Conservation (phyloP, 1,284 basidiomycete species). For the Phellopilus nigrolimitatus region DNA sequence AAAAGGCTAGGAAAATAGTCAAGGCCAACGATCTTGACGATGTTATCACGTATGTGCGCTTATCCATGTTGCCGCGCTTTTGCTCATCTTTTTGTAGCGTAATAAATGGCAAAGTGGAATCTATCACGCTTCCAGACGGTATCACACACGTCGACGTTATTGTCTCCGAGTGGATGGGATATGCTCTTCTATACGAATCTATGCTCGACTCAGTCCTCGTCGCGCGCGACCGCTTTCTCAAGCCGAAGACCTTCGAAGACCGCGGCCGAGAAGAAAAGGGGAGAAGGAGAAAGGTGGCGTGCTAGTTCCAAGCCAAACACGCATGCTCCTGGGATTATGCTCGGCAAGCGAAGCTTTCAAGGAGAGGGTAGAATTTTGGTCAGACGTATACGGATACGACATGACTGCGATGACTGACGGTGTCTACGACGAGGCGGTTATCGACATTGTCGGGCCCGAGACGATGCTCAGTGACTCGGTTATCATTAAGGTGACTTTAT, state of each 20-base stretch:
- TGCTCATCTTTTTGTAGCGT: conserved; percentile 44
- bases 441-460: conserved; percentile 73
- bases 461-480: conserved; percentile 67
- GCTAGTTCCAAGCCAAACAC: conserved; percentile 90
- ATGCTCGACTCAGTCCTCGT: conserved; percentile 94
- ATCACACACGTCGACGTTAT: conserved; percentile 86
- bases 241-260: conserved; percentile 30
- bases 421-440: conserved; percentile 73
- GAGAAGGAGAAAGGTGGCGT: conserved; percentile 47
- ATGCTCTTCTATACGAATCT: conserved; percentile 89
- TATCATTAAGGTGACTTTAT: conserved; percentile 56
- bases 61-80: no score
- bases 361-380: conserved; percentile 87
- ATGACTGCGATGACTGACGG: conserved; percentile 72
- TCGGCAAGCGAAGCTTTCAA: conserved; percentile 72
- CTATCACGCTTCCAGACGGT: conserved; percentile 66
- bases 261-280: conserved; percentile 12
- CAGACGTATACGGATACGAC: conserved; percentile 88
- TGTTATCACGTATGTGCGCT: conserved; percentile 68
- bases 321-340: conserved; percentile 81
- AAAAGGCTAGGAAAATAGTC: conserved; percentile 80
- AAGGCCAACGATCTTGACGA: conserved; percentile 74
- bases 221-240: conserved; percentile 84
- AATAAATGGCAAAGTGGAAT: conserved; percentile 84
- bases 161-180: conserved; percentile 98